Evolutionary conservation across 2,329 filamentous ascomycete species (phyloP).

Genomic region (Aspergillus fructus): DNA sequence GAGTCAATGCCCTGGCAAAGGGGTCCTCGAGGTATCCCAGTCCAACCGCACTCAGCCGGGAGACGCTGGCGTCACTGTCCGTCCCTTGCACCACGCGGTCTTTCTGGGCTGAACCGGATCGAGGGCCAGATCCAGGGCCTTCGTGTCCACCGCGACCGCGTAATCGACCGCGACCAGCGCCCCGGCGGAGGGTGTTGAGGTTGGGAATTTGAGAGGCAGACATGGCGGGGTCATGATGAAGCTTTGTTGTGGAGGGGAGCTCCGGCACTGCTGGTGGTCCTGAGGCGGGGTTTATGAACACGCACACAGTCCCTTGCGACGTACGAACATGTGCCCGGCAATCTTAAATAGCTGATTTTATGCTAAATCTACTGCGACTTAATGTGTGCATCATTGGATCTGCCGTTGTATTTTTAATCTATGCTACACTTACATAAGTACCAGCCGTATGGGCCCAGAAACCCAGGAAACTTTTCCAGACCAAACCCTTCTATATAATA

Average conservation of each 20-base stretch:
- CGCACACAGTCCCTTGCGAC: not conserved
- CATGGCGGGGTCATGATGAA: slow-evolving; percentile 50
- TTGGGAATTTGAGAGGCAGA: slow-evolving; percentile 76
- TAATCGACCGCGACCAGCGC: slow-evolving; percentile 49
- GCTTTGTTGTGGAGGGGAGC: slow-evolving; percentile 14
- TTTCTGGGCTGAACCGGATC: slow-evolving; percentile 41
- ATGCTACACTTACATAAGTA: not conserved
- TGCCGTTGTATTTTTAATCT: not conserved
- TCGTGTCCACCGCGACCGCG: slow-evolving; percentile 42
- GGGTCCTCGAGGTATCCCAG: slow-evolving; percentile 81
- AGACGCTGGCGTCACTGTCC: slow-evolving; percentile 86
- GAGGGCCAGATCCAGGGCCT: slow-evolving; percentile 24
- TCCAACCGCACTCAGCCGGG: slow-evolving; percentile 82
- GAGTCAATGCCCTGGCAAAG: slow-evolving; percentile 71
- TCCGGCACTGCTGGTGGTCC: not conserved
- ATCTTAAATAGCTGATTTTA: not conserved
- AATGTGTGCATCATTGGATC: not conserved
- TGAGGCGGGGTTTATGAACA: not conserved
- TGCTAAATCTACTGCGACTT: not conserved
- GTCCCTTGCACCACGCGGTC: slow-evolving; percentile 83
- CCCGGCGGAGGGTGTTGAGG: slow-evolving; percentile 60
- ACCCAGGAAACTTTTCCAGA: not conserved
- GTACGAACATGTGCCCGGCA: too few relatives aligned
- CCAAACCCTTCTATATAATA: not conserved
- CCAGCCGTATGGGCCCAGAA: not conserved